These are phyloP conservation scores for Ceratobasidium sp. DNA, from an alignment of 1,284 basidiomycete genomes.

Conservation along the genomic window DNA sequence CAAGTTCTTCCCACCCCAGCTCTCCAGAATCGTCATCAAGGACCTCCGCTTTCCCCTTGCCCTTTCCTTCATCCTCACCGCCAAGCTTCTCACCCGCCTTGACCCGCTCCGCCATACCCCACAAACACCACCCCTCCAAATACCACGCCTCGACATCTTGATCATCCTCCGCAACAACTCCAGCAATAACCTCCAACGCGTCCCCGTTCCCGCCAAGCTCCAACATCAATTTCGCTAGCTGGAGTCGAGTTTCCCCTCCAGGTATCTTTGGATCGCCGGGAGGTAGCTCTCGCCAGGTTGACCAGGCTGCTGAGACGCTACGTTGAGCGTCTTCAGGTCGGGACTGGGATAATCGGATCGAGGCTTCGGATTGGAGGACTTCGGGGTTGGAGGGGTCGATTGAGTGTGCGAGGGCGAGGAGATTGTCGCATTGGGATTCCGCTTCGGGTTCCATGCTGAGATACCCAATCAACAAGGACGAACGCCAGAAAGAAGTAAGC, in stretches of 20 bases:
- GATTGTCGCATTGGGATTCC: conserved; percentile 82
- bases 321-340: conserved; percentile 83
- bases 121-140: conserved; percentile 95
- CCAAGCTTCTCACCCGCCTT: conserved; percentile 52
- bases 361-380: conserved; percentile 84
- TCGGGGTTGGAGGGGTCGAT: conserved; percentile 83
- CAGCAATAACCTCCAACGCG: conserved; percentile 82
- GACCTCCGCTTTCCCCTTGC: conserved; percentile 57
- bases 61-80: conserved; percentile 65
- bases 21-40: conserved; percentile 68
- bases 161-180: conserved; percentile 85
- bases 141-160: conserved; percentile 94
- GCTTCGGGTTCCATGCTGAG: conserved; percentile 83
- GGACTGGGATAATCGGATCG: conserved; percentile 90
- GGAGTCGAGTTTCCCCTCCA: conserved; percentile 77
- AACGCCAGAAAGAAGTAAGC: background rate
- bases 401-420: conserved; percentile 79
- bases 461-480: background rate
- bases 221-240: conserved; percentile 85
- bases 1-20: conserved; percentile 82
- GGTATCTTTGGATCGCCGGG: conserved; percentile 78
- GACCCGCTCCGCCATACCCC: conserved; percentile 77
- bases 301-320: conserved; percentile 78
- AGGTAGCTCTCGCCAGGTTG: conserved; percentile 79
- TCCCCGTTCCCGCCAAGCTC: conserved; percentile 79